Conservation (phyloP, 1,139 yeast genomes). For the Geotrichum cucujoidarum region DNA sequence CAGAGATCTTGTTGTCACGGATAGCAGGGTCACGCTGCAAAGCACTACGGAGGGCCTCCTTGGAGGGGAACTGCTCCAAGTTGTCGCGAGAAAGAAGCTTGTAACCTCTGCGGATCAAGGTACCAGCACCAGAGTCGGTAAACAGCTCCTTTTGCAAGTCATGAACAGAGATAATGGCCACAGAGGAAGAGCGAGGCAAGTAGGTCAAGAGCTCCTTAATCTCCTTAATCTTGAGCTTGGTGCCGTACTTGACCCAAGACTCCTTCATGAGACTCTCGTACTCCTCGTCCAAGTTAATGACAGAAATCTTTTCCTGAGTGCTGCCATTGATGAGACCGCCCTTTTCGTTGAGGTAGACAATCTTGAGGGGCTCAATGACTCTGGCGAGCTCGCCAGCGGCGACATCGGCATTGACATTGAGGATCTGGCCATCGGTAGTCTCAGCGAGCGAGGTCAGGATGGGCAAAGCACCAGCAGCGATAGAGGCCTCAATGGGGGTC, state of each 20-base stretch:
- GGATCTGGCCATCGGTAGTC: constrained; percentile 91
- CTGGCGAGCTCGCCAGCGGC: constrained; percentile 98
- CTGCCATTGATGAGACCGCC: constrained; percentile 95
- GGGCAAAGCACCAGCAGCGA: constrained; percentile 93
- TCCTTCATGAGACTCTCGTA: constrained; percentile 85
- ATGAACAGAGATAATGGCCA: constrained; percentile 90
- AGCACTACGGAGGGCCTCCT: constrained; percentile 71
- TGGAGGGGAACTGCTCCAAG: constrained; percentile 61
- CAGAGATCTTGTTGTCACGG: constrained; percentile 54
- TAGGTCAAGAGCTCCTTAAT: constrained; percentile 90
- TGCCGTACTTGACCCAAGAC: constrained; percentile 98
- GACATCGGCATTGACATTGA: constrained; percentile 96
- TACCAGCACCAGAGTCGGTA: constrained; percentile 99
- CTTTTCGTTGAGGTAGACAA: constrained; percentile 92
- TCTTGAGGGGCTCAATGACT: constrained; percentile 92
- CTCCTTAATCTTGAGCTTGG: constrained; percentile 92
- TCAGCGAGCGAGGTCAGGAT: constrained; percentile 94
- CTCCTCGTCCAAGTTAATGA: constrained; percentile 92
- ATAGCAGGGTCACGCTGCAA: constrained; percentile 54
- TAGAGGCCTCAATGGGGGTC: constrained; percentile 89
- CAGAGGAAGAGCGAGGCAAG: constrained; percentile 94
- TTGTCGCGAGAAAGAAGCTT: constrained; percentile 66
- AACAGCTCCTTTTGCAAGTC: constrained; percentile 95
- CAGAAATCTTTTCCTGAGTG: constrained; percentile 84
- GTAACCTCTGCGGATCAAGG: constrained; percentile 95